Evolutionary conservation across 192 early-diverging fungal species (phyloP), one percentile per base, ranked within the genome.

Genomic region (Glomus cerebriforme): DNA sequence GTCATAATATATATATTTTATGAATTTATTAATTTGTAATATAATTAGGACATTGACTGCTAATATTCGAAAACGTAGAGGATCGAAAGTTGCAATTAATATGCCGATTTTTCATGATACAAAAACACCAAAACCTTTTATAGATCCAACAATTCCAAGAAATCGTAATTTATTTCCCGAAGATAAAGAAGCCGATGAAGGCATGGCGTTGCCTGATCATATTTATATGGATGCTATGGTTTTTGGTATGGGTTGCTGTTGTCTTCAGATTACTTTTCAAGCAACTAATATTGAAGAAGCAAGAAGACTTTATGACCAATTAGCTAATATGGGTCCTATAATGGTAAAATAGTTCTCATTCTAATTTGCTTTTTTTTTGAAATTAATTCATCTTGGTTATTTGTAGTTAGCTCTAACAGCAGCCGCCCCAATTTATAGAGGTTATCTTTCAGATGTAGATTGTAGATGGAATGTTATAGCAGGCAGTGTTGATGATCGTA

Each of bases 171-270:
- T 92, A 73, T 90, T 90, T 64, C 90, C 89, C 73, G 88, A 93
- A 79, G 91, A 91, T 62, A 87, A 87, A 49, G 92, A 93, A 79
- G 91, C 92, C n/a, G 86, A 86, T 5, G 91, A 93, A 79, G 91
- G 92, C 9, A 92, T 92, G 7, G 97, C 97, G 12, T 84, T 88
- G n/a, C 92, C 92, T 0, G 92, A 96, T 73, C 96, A 97, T 83
- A 96, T 99, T 34, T 99, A 98, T 85, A 95, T 99, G 94, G 98
- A 98, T 79, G 91, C 93, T 24, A 99, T 99, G 98, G 94, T 93
- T 74, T 98, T 99, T 88, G 97, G 98, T 34, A 98, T 98, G 96
- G 97, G 97, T 64, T 97, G 95, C 86, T 96, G 92, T 79, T 99
- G 98, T 81, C 87, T 99, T 31, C 98, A 99, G 83, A 95, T 98